Evolutionary conservation across 306 rosid genomes (phyloP).

Genomic region (Malus asiatica): DNA sequence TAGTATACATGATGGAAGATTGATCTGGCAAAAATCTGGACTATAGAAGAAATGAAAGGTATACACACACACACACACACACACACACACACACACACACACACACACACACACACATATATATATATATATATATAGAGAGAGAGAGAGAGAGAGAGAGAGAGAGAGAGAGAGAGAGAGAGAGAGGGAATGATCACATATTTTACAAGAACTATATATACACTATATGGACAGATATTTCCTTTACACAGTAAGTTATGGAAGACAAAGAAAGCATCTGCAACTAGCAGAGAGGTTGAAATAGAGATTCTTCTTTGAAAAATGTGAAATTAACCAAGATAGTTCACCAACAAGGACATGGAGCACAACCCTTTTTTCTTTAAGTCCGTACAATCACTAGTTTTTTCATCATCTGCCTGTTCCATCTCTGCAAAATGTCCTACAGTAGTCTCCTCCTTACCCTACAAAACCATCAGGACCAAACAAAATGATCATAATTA

Average conservation of each 20-base stretch:
- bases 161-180: not conserved
- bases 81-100: no score
- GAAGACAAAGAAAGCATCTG: not conserved
- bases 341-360: slow-evolving; percentile 58
- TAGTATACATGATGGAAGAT: slow-evolving; percentile 12
- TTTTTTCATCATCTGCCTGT: slow-evolving; percentile 24
- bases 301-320: not conserved
- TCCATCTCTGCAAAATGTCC: slow-evolving; percentile 27
- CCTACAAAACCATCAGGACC: slow-evolving; percentile 32
- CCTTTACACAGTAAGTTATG: slow-evolving; percentile 6
- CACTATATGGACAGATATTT: not conserved
- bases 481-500: not conserved
- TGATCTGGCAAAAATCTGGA: not conserved
- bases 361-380: slow-evolving; percentile 66
- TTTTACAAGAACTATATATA: not conserved
- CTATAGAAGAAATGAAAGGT: no score
- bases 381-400: slow-evolving; percentile 30
- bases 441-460: slow-evolving; percentile 7
- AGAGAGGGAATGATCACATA: not conserved
- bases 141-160: no score
- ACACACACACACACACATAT: no score
- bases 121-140: no score
- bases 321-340: slow-evolving; percentile 36
- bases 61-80: no score
- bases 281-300: not conserved